These are phyloP conservation scores for Populus hybrid DNA, from an alignment of 441 rosid genomes.

Conservation along the genomic window DNA sequence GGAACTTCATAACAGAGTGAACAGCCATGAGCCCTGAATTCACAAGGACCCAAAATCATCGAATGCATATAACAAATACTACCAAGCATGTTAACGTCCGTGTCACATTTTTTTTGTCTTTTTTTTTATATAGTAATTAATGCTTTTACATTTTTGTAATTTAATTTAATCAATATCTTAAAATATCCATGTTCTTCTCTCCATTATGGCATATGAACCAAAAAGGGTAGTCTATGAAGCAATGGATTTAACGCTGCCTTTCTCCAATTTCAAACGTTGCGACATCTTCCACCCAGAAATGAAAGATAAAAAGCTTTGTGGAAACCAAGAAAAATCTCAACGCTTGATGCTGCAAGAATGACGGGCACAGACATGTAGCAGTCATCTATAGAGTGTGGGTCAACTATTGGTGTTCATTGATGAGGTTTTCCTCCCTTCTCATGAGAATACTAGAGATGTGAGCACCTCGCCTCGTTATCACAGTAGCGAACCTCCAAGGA, in stretches of 20 bases:
- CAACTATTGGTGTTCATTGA: neutral
- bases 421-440: neutral
- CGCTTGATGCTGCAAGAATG: neutral
- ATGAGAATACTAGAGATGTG: neutral
- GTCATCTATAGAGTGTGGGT: neutral
- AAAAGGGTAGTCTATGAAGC: neutral
- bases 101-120: neutral
- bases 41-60: neutral
- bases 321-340: neutral
- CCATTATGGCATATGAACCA: neutral
- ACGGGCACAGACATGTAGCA: neutral
- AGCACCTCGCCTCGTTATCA: neutral
- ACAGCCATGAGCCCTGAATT: constrained; percentile 82
- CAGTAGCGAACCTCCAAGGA: neutral
- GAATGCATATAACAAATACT: constrained; percentile 9
- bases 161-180: constrained; percentile 12
- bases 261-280: neutral
- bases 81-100: constrained; percentile 18
- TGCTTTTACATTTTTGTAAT: constrained; percentile 21
- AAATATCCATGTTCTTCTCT: neutral
- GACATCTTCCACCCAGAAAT: neutral
- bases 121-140: constrained; percentile 19
- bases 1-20: constrained; percentile 85
- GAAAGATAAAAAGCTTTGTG: neutral
- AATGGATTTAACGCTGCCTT: neutral